Conservation (phyloP, 2,329 filamentous ascomycete species). For the Metarhizium robertsii region DNA sequence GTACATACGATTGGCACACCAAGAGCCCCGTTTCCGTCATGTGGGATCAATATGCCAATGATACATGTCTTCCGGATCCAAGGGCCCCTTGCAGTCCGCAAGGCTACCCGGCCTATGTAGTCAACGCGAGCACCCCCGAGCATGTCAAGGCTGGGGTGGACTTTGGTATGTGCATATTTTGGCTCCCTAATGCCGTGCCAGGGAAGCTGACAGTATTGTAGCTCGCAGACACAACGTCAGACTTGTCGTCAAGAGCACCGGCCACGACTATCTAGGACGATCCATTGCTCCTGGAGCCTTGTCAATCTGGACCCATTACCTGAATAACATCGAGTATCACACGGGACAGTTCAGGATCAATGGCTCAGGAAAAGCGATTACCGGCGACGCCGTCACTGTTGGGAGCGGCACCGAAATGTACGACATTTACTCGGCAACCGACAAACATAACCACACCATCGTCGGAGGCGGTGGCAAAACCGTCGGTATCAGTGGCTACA, state of each 20-base stretch:
- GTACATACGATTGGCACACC: constrained; percentile 17
- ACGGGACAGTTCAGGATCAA: constrained; percentile 29
- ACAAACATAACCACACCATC: constrained; percentile 21
- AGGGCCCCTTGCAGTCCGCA: constrained; percentile 21
- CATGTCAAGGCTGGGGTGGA: constrained; percentile 26
- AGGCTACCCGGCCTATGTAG: constrained; percentile 27
- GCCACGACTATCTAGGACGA: constrained; percentile 35
- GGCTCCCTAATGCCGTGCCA: constrained; percentile 9
- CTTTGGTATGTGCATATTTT: constrained; percentile 27
- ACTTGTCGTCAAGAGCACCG: constrained; percentile 29
- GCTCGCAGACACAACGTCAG: constrained; percentile 32
- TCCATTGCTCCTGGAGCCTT: constrained; percentile 40
- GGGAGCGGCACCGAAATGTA: constrained; percentile 23
- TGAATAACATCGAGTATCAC: constrained; percentile 29
- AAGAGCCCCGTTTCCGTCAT: constrained; percentile 22
- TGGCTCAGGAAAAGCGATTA: constrained; percentile 13
- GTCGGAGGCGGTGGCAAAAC: constrained; percentile 9
- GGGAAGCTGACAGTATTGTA: constrained; percentile 6
- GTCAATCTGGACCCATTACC: constrained; percentile 43
- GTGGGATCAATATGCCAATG: constrained; percentile 36
- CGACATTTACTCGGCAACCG: constrained; percentile 22
- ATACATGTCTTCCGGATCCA: constrained; percentile 37
- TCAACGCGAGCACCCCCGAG: constrained; percentile 23
- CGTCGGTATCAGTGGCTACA: no score
- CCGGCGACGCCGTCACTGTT: constrained; percentile 23